Evolutionary conservation across 345 rosid species (phyloP).

Genomic region (Citrus unshiu): DNA sequence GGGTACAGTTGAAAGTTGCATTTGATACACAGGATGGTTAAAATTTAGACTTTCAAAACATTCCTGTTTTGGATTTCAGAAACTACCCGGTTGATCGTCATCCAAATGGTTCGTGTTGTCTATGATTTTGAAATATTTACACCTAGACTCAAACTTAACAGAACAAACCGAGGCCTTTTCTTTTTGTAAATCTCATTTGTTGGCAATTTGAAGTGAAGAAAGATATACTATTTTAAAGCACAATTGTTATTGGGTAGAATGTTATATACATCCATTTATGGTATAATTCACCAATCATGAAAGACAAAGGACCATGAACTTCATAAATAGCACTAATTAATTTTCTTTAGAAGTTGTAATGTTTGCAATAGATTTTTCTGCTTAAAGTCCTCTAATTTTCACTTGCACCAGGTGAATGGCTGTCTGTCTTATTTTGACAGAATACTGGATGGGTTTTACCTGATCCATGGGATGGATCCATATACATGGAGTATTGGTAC

Average conservation of each 20-base stretch:
- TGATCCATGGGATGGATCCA: constrained; percentile 47
- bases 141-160: not conserved
- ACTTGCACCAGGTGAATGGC: constrained; percentile 42
- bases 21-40: not conserved
- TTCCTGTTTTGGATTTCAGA: not conserved
- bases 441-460: constrained; percentile 54
- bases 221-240: not conserved
- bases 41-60: not conserved
- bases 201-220: not conserved
- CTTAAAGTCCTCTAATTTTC: constrained; percentile 2
- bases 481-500: constrained; percentile 47
- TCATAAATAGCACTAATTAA: not conserved
- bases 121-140: not conserved
- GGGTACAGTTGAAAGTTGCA: not conserved
- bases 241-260: not conserved
- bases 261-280: not conserved
- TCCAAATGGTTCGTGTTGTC: not conserved
- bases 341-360: not conserved
- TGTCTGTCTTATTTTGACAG: constrained; percentile 45
- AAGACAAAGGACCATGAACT: not conserved
- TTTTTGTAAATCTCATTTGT: not conserved
- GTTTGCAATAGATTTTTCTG: not conserved
- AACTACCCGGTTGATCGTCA: not conserved
- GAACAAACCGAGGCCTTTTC: not conserved
- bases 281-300: not conserved